Conservation (phyloP, 2,329 filamentous ascomycete genomes). For the Nemania serpens region DNA sequence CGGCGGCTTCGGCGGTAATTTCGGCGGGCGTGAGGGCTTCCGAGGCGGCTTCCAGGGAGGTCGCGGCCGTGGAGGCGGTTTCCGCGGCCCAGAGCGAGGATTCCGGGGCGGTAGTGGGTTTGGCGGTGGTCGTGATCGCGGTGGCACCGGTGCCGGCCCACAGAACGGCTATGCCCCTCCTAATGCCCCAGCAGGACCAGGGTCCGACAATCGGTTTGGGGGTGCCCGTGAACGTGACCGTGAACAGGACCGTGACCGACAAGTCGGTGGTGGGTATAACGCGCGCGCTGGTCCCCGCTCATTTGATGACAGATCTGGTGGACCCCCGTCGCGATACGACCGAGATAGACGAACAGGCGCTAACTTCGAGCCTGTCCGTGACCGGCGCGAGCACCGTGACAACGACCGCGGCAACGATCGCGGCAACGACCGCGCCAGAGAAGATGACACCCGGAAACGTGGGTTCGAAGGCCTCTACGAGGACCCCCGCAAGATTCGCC, state of each 20-base stretch:
- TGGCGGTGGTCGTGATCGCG: slow-evolving; percentile 50
- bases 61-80: slow-evolving; percentile 48
- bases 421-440: slow-evolving; percentile 58
- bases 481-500: slow-evolving; percentile 70
- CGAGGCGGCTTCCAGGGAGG: slow-evolving; percentile 58
- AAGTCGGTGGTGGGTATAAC: slow-evolving; percentile 63
- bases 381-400: slow-evolving; percentile 59
- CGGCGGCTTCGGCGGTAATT: slow-evolving; percentile 61
- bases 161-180: slow-evolving; percentile 59
- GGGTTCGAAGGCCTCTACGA: slow-evolving; percentile 81
- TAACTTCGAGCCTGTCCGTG: slow-evolving; percentile 83
- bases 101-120: slow-evolving; percentile 16
- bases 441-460: slow-evolving; percentile 67
- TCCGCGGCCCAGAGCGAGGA: slow-evolving; percentile 52
- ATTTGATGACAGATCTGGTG: slow-evolving; percentile 62
- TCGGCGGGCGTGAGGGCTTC: slow-evolving; percentile 62
- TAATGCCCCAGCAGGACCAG: slow-evolving; percentile 65
- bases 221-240: slow-evolving; percentile 49
- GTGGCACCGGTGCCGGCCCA: slow-evolving; percentile 50
- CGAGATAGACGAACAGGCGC: slow-evolving; percentile 52
- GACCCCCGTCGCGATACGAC: slow-evolving; percentile 50
- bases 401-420: slow-evolving; percentile 56
- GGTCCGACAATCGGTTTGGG: slow-evolving; percentile 45
- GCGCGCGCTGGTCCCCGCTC: slow-evolving; percentile 60
- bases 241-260: slow-evolving; percentile 48